Base-by-base conservation (phyloP, 768 basidiomycete genomes). In the Kwoniella pini region DNA sequence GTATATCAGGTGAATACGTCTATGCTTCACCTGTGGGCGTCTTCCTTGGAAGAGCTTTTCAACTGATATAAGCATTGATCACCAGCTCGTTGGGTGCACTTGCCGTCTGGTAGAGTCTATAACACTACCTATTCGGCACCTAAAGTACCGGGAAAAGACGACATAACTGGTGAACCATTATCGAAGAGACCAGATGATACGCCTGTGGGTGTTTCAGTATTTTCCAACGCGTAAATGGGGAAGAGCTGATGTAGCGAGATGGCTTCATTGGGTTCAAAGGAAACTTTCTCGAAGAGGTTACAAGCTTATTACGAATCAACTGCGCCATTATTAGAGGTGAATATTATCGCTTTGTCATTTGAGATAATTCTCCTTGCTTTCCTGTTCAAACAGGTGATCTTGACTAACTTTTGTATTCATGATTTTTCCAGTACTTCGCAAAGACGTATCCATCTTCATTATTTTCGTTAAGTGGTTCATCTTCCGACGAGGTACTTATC, bases 401-500 rank as follows among this genome's bases (percentile, higher is more conserved):
- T 13, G 13, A 19, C 24, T 15, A 15, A 36, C 30, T 22, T 27
- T 10, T 5, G 19, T 19, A 42, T 17, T 19, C 40, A 42, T 42
- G 11, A 12, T 13, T 42, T 19, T 36, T 17, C 17, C 42, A 75
- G 71, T 79, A 74, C 72, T 79, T 78, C 57, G 64, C 71, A 38
- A 56, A 69, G 48, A 60, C 67, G 12, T 77, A 77, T 53, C 76
- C 75, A 33, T 67, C 65, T 11, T 56, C 68, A 28, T 69, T 76
- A 24, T 68, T 75, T 51, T 72, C 72, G 52, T 60, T 80, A 45
- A 69, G 68, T 52, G 79, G 79, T 22, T 71, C 74, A 54, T 71
- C 74, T 62, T 75, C 72, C 54, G 76, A 80, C 68, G 79, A 79
- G 77, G 77, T 80, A 73, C 72, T 70, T 69, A 70, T 65, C 62